Evolutionary conservation across 169 alveolate species (phyloP), one percentile per base, ranked within the genome.

Genomic region (Amoebophrya sp.): DNA sequence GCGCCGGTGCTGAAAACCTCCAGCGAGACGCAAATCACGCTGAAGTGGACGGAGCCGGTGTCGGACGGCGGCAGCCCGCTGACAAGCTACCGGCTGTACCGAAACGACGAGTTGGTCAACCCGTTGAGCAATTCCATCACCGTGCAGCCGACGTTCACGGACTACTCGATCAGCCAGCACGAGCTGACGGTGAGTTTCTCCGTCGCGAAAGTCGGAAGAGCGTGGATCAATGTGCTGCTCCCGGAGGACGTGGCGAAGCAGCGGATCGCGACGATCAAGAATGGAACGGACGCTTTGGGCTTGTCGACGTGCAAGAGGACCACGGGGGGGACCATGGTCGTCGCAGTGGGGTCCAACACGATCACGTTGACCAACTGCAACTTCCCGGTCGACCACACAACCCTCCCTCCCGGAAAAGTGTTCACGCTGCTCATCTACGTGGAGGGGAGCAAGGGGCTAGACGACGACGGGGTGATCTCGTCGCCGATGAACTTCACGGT

Each of bases 41-140:
- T 66, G 83, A 66, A 66, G 35, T 66, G 83, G 83, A 66, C 83
- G 29, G 83, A 66, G 83, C 83, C 83, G 83, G 83, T 66, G 83
- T 25, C 38, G 32, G 83, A 89, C 77, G 39, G 91, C 40, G 91
- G 91, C 35, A 38, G 77, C 3, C 77, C 91, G 23, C 40, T 89
- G 53, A n/a, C 55, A 18, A 77, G 91, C 41, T 89, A 89, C 91
- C 2, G 91, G n/a, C 41, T 89, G 53, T 89, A 89, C 40, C 77
- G 91, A 0, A 66, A 89, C 40, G 91, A 40, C 38, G 41, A 40
- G 77, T 77, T 89, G 3, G 91, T 89, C 53, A 40, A 47, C 32
- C 91, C 91, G 1, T 29, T 89, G 41, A n/a, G 53, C 53, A 66
- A 66, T 25, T 0, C 2, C 7, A 25, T 66, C 35, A 66, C 83